phyloP scores from a whole-genome alignment of 2,329 filamentous ascomycete genomes.

The Cyanodermella asteris region DNA sequence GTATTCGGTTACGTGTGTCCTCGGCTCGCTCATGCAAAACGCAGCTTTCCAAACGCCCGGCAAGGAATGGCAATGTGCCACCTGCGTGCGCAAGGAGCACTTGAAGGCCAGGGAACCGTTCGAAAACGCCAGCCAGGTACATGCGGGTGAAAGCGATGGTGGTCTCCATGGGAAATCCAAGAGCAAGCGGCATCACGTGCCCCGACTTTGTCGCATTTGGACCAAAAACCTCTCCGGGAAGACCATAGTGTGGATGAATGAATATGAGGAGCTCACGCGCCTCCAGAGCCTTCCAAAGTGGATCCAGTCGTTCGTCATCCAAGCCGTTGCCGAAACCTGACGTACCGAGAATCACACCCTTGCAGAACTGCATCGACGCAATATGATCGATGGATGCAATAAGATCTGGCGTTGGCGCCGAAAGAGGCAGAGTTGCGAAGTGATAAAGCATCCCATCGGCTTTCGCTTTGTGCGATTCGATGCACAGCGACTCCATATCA shows the following conservation, averaged over 20 bases:
- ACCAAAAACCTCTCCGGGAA: constrained; percentile 62
- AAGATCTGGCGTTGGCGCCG: constrained; percentile 39
- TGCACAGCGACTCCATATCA: constrained; percentile 56
- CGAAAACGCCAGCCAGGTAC: constrained; percentile 71
- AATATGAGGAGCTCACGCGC: constrained; percentile 47
- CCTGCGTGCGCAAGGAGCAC: constrained; percentile 75
- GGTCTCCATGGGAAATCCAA: constrained; percentile 82
- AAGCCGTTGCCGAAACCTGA: constrained; percentile 58
- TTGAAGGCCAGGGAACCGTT: constrained; percentile 44
- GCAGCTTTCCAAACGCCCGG: constrained; percentile 41
- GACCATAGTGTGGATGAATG: constrained; percentile 78
- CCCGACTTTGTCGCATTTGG: constrained; percentile 52
- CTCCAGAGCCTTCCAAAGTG: constrained; percentile 49
- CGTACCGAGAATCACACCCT: constrained; percentile 77
- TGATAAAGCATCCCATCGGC: constrained; percentile 53
- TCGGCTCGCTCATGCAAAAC: constrained; percentile 6
- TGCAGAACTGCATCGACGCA: constrained; percentile 39
- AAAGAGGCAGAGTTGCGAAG: constrained; percentile 63
- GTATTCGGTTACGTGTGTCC: not conserved
- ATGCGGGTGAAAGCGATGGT: constrained; percentile 77
- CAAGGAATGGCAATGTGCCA: constrained; percentile 71
- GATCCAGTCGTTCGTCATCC: constrained; percentile 52
- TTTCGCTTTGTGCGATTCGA: too few relatives aligned
- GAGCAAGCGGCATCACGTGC: constrained; percentile 63
- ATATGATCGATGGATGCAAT: constrained; percentile 35